Conservation (phyloP, 1,139 yeast species). For the Suhomyces yuchorum region DNA sequence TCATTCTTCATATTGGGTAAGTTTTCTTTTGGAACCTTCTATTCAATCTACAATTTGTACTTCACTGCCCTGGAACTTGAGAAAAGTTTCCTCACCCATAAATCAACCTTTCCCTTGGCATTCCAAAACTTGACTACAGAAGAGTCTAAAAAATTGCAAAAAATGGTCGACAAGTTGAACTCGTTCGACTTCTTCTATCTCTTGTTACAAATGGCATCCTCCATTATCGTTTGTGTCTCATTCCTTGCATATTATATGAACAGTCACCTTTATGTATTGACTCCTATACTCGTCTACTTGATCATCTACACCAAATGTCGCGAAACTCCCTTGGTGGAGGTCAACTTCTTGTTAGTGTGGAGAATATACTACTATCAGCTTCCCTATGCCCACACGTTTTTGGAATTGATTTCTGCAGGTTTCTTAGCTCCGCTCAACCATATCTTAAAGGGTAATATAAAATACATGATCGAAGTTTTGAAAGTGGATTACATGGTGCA, state of each 20-base stretch:
- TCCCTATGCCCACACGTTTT: slow-evolving; percentile 29
- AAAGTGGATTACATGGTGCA: slow-evolving; percentile 11
- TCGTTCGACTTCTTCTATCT: slow-evolving; percentile 37
- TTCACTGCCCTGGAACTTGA: slow-evolving; percentile 27
- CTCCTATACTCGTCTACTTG: slow-evolving; percentile 29
- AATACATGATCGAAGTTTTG: not conserved
- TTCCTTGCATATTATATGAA: slow-evolving; percentile 21
- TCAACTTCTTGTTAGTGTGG: slow-evolving; percentile 32
- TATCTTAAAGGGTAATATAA: slow-evolving; percentile 5
- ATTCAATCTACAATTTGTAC: slow-evolving; percentile 21
- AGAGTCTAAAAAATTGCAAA: slow-evolving; percentile 21
- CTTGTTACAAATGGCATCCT: slow-evolving; percentile 27
- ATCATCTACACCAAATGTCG: slow-evolving; percentile 36
- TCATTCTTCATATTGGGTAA: slow-evolving; percentile 38
- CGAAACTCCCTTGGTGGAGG: slow-evolving; percentile 26
- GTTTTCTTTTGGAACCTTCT: slow-evolving; percentile 25
- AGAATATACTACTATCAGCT: slow-evolving; percentile 27
- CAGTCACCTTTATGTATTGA: slow-evolving; percentile 20
- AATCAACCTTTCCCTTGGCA: slow-evolving; percentile 23
- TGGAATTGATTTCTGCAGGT: slow-evolving; percentile 19
- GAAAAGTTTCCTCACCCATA: slow-evolving; percentile 16
- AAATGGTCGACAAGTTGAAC: slow-evolving; percentile 22
- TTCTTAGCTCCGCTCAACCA: slow-evolving; percentile 4
- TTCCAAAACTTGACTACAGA: slow-evolving; percentile 17
- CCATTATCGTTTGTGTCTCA: slow-evolving; percentile 25